Evolutionary conservation across 2,329 filamentous ascomycete genomes (phyloP).

Genomic region (Chaetomium globosum): DNA sequence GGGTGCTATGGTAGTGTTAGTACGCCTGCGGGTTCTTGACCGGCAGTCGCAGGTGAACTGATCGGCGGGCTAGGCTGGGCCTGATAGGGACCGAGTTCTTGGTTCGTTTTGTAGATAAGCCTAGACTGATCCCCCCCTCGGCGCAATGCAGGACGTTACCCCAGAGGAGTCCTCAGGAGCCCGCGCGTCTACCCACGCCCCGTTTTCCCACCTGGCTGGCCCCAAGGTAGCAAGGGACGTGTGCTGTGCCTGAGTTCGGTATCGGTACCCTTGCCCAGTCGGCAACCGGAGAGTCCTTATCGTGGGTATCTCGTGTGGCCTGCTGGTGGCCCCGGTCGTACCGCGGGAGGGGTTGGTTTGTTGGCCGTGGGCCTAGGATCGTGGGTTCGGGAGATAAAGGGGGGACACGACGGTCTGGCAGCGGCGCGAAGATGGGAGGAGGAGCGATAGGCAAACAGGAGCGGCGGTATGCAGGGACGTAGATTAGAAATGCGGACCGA

Average conservation of each 20-base stretch:
- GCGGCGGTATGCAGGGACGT: constrained; percentile 26
- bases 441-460: constrained; percentile 18
- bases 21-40: constrained; percentile 16
- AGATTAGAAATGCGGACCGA: constrained; percentile 30
- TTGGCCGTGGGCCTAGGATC: background rate
- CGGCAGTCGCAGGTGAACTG: constrained; percentile 7
- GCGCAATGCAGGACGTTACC: constrained; percentile 14
- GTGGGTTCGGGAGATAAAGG: constrained; percentile 7
- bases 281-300: constrained; percentile 22
- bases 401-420: constrained; percentile 3
- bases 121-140: background rate
- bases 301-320: constrained; percentile 20
- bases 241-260: constrained; percentile 4
- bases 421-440: constrained; percentile 1
- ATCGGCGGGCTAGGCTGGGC: constrained; percentile 14
- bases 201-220: background rate
- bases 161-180: constrained; percentile 12
- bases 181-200: constrained; percentile 10
- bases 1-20: constrained; percentile 14
- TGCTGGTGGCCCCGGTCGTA: constrained; percentile 11
- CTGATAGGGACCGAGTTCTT: constrained; percentile 16
- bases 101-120: constrained; percentile 23
- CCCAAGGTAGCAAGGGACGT: constrained; percentile 3
- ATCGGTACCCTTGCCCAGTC: constrained; percentile 10
- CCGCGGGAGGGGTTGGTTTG: background rate